Evolutionary conservation across 306 rosid species (phyloP), one percentile per base, ranked within the genome.

Genomic region (Dalbergia oliveri): DNA sequence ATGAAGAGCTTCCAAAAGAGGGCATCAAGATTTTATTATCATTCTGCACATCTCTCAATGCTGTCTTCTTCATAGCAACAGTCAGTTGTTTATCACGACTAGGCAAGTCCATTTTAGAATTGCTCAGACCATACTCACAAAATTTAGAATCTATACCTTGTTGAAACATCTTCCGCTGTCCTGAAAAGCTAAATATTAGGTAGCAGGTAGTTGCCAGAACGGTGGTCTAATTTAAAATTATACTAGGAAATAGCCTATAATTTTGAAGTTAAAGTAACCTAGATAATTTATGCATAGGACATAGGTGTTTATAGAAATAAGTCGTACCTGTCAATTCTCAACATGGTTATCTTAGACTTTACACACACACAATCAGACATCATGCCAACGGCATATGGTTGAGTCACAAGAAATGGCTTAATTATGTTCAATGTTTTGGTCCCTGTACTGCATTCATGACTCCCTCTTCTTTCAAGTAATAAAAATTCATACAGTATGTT

Each of bases 41-140:
- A 84, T 89, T 88, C 69, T 91, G 94, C 79, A 90, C 53, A 80
- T 91, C 97, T 86, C 88, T 89, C 83, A 90, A 59, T 49, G 85
- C 86, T n/a, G 91, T 87, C 85, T 94, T 93, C 93, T 91, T 89
- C 72, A 73, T 82, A 69, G 89, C 71, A 89, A 66, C 84, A 51
- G 82, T 49, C 44, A 47, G 56, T 60, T 88, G 89, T 84, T 90
- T 84, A 78, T 87, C 93, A 49, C 79, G 70, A 76, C 79, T 64
- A 69, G 88, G 84, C 68, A 78, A 76, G 57, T 88, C 91, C 61
- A 86, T 87, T 83, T 89, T 91, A 60, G 86, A 67, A 85, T 79
- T 84, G 64, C 90, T 87, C 73, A 79, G 72, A 82, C 88, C 91
- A 81, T 85, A 79, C 75, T 90, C 92, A 72, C 79, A 79, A 78